Conservation (phyloP, 1,284 basidiomycete species). For the Puccinia horiana region DNA sequence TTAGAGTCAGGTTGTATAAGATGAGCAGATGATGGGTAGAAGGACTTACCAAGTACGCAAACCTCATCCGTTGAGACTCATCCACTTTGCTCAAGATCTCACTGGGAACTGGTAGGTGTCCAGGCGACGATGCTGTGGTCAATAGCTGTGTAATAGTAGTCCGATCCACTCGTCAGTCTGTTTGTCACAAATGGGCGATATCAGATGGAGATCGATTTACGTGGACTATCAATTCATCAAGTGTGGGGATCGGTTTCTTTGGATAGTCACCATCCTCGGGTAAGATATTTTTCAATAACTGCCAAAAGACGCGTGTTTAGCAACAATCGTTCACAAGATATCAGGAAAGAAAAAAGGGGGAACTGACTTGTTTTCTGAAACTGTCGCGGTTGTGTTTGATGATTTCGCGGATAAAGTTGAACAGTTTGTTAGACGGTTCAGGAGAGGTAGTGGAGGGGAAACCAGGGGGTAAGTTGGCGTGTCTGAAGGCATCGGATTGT, state of each 20-base stretch:
- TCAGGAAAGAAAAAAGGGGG: neutral
- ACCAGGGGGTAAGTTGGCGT: constrained; percentile 12
- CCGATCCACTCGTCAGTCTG: too few species aligned
- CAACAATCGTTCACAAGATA: neutral
- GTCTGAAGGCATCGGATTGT: constrained; percentile 15
- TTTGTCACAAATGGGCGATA: too few species aligned
- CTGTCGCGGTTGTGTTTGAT: constrained; percentile 32
- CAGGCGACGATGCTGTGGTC: constrained; percentile 5
- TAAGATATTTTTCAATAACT: constrained; percentile 26
- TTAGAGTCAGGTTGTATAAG: neutral
- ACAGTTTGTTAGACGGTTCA: constrained; percentile 22
- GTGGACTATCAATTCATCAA: constrained; percentile 18
- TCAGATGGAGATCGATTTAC: neutral
- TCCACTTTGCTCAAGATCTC: constrained; percentile 31
- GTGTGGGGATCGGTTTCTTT: constrained; percentile 13
- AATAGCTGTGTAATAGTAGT: neutral
- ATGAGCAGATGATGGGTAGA: neutral
- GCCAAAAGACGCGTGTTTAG: too few species aligned
- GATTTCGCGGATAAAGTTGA: constrained; percentile 33
- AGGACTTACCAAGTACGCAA: constrained; percentile 7
- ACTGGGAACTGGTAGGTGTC: constrained; percentile 14
- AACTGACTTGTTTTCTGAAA: constrained; percentile 20
- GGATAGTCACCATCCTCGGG: constrained; percentile 23
- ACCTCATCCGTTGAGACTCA: constrained; percentile 12
- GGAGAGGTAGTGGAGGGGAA: constrained; percentile 19